Conservation (phyloP, 2,329 filamentous ascomycete species). For the Cytospora schulzeri region DNA sequence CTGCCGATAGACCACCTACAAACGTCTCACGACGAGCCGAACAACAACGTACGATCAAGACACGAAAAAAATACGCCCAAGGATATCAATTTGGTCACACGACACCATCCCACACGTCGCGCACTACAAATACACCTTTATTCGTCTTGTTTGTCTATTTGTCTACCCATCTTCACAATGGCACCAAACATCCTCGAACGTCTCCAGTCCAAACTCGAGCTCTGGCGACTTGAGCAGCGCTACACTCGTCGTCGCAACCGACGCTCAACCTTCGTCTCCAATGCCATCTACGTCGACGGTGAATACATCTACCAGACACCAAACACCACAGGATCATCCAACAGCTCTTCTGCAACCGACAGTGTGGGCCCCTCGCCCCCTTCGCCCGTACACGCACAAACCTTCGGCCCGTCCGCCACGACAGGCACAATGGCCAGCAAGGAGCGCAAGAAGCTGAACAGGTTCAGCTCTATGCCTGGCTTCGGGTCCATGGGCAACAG, state of each 20-base stretch:
- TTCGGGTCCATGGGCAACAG: slow-evolving; percentile 49
- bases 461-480: slow-evolving; percentile 59
- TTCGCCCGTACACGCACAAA: slow-evolving; percentile 35
- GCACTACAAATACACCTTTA: neutral
- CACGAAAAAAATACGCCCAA: neutral
- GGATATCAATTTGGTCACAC: neutral
- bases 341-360: slow-evolving; percentile 42
- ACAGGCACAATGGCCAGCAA: slow-evolving; percentile 38
- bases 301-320: slow-evolving; percentile 84
- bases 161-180: slow-evolving; percentile 42
- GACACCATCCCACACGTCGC: neutral
- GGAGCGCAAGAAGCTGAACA: slow-evolving; percentile 51
- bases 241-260: slow-evolving; percentile 88
- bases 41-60: neutral
- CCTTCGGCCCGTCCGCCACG: slow-evolving; percentile 32
- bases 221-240: slow-evolving; percentile 92
- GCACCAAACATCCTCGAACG: slow-evolving; percentile 58
- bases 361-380: slow-evolving; percentile 40
- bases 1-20: neutral
- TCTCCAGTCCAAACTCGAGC: slow-evolving; percentile 74
- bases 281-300: slow-evolving; percentile 90
- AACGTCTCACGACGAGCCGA: neutral
- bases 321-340: slow-evolving; percentile 59
- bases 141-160: neutral
- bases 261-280: slow-evolving; percentile 85